Conservation (phyloP, 2,329 filamentous ascomycete species). For the Exophiala xenobiotica region DNA sequence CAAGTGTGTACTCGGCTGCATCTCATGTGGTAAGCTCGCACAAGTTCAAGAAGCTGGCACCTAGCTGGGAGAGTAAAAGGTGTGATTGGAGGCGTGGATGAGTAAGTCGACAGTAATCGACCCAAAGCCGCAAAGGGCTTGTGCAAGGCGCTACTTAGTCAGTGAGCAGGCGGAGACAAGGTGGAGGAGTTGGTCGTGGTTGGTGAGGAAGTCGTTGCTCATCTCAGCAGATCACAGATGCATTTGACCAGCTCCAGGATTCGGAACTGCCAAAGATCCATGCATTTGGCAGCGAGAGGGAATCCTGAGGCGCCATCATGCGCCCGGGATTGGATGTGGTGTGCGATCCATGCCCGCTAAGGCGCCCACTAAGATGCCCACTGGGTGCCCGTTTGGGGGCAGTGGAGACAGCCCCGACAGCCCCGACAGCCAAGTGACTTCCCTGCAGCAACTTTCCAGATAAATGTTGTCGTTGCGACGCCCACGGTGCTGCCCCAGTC, state of each 20-base stretch:
- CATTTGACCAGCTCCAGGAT: neutral
- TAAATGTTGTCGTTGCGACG: neutral
- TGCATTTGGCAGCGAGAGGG: neutral
- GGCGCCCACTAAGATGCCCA: neutral
- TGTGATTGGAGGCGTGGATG: neutral
- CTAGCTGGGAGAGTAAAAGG: too few species aligned
- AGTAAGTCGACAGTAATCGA: slow-evolving; percentile 1
- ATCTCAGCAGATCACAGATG: slow-evolving; percentile 2
- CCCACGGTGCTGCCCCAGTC: neutral
- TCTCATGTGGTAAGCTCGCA: neutral
- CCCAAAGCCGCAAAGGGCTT: neutral
- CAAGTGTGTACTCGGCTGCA: too few species aligned
- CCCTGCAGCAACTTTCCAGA: too few species aligned
- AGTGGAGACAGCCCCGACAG: too few species aligned
- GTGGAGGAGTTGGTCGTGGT: neutral
- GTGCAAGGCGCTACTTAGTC: neutral
- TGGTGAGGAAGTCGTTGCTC: neutral
- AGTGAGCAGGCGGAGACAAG: neutral
- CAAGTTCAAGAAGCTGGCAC: too few species aligned
- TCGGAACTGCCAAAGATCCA: neutral
- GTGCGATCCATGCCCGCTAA: too few species aligned
- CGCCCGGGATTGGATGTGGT: neutral
- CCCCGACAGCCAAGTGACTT: too few species aligned
- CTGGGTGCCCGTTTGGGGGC: too few species aligned
- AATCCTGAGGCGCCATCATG: neutral